Conservation (phyloP, 805 yeast species). For the Hanseniaspora lindneri region DNA sequence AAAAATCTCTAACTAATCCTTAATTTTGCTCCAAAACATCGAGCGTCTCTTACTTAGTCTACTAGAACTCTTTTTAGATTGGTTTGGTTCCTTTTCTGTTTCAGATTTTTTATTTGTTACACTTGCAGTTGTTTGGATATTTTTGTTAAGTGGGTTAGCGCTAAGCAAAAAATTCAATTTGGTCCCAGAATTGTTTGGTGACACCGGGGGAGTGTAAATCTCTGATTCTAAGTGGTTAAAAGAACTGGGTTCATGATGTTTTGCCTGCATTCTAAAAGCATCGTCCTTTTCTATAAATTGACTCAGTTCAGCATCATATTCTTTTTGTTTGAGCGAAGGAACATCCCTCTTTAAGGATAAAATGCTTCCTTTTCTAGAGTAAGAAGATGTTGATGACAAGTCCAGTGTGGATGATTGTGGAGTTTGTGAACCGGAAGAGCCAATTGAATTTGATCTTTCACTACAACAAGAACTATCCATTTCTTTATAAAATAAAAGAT, state of each 20-base stretch:
- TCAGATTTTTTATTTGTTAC: background rate
- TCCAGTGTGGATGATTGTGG: background rate
- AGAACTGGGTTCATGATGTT: background rate
- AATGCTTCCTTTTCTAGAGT: constrained; percentile 10
- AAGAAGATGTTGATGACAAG: background rate
- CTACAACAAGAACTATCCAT: constrained; percentile 29
- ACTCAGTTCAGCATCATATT: background rate
- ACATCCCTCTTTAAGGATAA: background rate
- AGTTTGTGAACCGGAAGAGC: background rate
- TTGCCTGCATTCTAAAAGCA: background rate
- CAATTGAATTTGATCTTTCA: background rate
- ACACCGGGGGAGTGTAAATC: background rate
- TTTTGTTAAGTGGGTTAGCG: background rate
- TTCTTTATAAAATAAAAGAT: constrained; percentile 70
- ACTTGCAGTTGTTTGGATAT: background rate
- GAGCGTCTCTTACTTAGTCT: too few species aligned
- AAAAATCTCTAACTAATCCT: background rate
- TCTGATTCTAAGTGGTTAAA: background rate
- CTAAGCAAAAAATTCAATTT: constrained; percentile 2
- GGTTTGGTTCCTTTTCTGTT: too few species aligned
- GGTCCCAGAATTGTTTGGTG: constrained; percentile 4
- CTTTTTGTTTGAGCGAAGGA: background rate
- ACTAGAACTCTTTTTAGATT: too few species aligned
- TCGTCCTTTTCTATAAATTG: constrained; percentile 10
- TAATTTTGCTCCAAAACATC: constrained; percentile 1